These are phyloP conservation scores for Phytophthora sp. DNA, from an alignment of 352 stramenopile genomes.

Conservation along the genomic window DNA sequence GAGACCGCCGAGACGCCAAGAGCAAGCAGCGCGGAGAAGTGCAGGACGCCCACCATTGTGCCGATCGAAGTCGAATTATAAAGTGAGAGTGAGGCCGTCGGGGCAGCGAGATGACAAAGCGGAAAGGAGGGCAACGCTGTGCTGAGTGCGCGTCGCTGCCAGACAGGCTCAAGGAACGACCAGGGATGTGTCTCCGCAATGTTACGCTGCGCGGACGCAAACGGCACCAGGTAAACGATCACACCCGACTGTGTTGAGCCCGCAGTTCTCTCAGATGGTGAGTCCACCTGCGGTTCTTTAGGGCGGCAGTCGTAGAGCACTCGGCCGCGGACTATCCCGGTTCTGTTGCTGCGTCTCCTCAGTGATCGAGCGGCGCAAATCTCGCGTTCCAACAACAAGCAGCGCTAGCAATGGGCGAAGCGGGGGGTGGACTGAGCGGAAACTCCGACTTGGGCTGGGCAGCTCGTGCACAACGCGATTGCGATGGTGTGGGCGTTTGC, in stretches of 20 bases:
- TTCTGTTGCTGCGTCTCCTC: neutral
- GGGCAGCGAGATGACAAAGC: neutral
- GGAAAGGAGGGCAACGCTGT: slow-evolving; percentile 17
- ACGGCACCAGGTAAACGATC: slow-evolving; percentile 1
- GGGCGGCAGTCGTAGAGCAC: neutral
- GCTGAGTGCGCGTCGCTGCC: neutral
- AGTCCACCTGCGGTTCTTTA: neutral
- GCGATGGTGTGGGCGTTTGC: neutral
- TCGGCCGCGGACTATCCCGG: neutral
- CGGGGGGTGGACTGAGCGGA: slow-evolving; percentile 28
- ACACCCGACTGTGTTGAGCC: neutral
- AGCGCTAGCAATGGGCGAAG: slow-evolving; percentile 16
- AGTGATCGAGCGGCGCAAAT: slow-evolving; percentile 9
- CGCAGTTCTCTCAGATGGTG: slow-evolving; percentile 4
- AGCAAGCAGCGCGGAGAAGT: slow-evolving; percentile 24
- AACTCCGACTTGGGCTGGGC: slow-evolving; percentile 13
- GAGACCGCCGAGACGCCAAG: slow-evolving; percentile 9
- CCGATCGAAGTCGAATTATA: slow-evolving; percentile 20
- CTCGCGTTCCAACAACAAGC: slow-evolving; percentile 3
- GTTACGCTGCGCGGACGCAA: slow-evolving; percentile 15
- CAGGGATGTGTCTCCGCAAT: slow-evolving; percentile 24
- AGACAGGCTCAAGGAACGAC: slow-evolving; percentile 25
- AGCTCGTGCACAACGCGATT: slow-evolving; percentile 1
- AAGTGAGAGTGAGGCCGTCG: slow-evolving; percentile 11
- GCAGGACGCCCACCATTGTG: slow-evolving; percentile 25